phyloP scores from a whole-genome alignment of 257 asterid species.

The Nicotiana undulata region DNA sequence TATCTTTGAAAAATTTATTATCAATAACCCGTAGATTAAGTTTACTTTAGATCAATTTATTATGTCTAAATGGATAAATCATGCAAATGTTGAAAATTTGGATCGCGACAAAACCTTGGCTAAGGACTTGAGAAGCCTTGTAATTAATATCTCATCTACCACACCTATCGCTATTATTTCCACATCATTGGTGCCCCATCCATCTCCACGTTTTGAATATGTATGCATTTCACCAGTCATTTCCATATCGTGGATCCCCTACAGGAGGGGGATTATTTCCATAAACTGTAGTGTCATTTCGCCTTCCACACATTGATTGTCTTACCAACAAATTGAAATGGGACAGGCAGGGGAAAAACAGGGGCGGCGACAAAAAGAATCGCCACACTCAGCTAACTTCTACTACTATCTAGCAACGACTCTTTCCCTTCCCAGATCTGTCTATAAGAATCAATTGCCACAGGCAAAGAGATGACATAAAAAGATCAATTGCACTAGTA shows the following conservation, averaged over 20 bases:
- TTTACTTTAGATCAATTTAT: too few species aligned
- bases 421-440: background rate
- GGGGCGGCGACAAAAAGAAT: background rate
- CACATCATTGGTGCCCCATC: background rate
- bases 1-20: too few species aligned
- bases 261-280: background rate
- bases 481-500: background rate
- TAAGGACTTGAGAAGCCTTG: background rate
- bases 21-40: too few species aligned
- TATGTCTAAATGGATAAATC: too few species aligned
- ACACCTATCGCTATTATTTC: background rate
- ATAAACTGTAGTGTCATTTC: background rate
- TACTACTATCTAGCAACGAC: background rate
- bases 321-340: background rate
- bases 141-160: background rate
- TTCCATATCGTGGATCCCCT: background rate
- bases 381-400: background rate
- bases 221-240: background rate
- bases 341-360: too few species aligned
- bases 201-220: too few species aligned
- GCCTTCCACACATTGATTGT: background rate
- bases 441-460: background rate
- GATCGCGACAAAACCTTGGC: too few species aligned
- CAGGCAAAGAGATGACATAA: background rate
- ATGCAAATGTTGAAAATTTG: too few species aligned